Percentiles rank a stretch among this genome's conserved stretches.
Conservation (phyloP, 1,139 yeast genomes). For the Yamadazyma atmosphaerica region DNA sequence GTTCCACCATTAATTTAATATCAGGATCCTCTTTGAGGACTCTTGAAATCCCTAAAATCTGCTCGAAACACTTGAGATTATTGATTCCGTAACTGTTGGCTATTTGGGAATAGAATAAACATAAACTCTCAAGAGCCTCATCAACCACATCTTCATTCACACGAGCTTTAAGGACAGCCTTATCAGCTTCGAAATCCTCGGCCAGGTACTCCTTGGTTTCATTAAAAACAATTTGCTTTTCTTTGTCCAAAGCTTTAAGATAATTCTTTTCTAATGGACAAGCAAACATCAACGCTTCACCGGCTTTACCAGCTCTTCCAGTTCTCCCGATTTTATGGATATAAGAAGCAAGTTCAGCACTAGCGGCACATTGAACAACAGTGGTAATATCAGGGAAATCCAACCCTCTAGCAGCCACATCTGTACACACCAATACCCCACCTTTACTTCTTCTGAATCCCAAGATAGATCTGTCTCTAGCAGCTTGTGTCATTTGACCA, state of each 20-base stretch:
- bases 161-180: constrained; percentile 11
- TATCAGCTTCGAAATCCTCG: constrained; percentile 13
- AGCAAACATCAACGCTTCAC: constrained; percentile 59
- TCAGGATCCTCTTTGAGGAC: constrained; percentile 2
- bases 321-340: constrained; percentile 96
- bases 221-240: constrained; percentile 52
- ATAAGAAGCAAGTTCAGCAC: constrained; percentile 72
- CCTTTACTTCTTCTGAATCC: constrained; percentile 50
- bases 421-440: constrained; percentile 77
- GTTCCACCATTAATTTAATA: constrained; percentile 1
- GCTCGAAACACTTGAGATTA: constrained; percentile 8
- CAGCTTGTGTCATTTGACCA: constrained; percentile 69
- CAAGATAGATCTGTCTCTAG: constrained; percentile 59
- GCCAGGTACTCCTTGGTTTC: constrained; percentile 23
- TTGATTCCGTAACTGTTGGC: constrained; percentile 26
- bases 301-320: constrained; percentile 87
- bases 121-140: constrained; percentile 25
- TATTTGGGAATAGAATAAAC: constrained; percentile 34
- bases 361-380: constrained; percentile 79
- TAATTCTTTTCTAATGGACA: constrained; percentile 49
- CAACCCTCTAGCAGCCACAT: constrained; percentile 96
- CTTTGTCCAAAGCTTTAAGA: constrained; percentile 38
- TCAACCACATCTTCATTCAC: constrained; percentile 9
- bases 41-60: constrained; percentile 10
- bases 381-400: constrained; percentile 85